A percentile compares a stretch with the other conserved stretches of the same genome.
phyloP scores from a whole-genome alignment of 2,329 filamentous ascomycete genomes.

The Calonectria multiphialidica region DNA sequence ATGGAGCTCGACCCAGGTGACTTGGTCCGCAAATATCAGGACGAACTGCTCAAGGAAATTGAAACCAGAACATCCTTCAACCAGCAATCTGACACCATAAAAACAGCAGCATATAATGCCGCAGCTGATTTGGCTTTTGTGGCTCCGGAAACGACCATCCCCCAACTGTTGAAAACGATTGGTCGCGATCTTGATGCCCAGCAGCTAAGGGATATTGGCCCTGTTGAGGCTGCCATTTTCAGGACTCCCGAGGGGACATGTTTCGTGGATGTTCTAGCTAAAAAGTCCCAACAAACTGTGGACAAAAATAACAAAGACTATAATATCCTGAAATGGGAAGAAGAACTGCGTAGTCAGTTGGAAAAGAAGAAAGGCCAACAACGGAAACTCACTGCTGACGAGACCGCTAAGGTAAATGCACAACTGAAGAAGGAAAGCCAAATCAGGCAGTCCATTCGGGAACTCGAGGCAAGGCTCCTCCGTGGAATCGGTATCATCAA shows the following conservation, averaged over 20 bases:
- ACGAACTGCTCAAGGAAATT: conserved; percentile 77
- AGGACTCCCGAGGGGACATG: conserved; percentile 88
- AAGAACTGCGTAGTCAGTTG: conserved; percentile 86
- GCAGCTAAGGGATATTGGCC: conserved; percentile 79
- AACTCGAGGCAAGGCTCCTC: conserved; percentile 77
- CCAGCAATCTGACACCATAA: conserved; percentile 62
- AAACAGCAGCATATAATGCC: conserved; percentile 82
- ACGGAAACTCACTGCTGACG: conserved; percentile 91
- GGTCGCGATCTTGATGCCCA: conserved; percentile 77
- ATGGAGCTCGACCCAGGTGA: conserved; percentile 86
- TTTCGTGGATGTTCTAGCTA: conserved; percentile 91
- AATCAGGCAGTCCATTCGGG: conserved; percentile 80
- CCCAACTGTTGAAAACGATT: conserved; percentile 81
- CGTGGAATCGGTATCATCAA: conserved; percentile 89
- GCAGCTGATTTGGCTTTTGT: conserved; percentile 95
- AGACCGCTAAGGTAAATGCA: conserved; percentile 89
- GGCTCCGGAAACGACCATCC: conserved; percentile 84
- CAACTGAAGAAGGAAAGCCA: conserved; percentile 88
- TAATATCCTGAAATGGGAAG: conserved; percentile 96
- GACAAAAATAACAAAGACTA: conserved; percentile 96
- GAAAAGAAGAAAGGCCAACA: conserved; percentile 93
- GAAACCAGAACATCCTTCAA: conserved; percentile 59
- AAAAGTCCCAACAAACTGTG: conserved; percentile 77
- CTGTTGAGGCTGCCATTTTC: conserved; percentile 92
- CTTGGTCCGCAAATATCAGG: conserved; percentile 74